Conservation (phyloP, 2,329 filamentous ascomycete species). For the Lasiodiplodia sp. region DNA sequence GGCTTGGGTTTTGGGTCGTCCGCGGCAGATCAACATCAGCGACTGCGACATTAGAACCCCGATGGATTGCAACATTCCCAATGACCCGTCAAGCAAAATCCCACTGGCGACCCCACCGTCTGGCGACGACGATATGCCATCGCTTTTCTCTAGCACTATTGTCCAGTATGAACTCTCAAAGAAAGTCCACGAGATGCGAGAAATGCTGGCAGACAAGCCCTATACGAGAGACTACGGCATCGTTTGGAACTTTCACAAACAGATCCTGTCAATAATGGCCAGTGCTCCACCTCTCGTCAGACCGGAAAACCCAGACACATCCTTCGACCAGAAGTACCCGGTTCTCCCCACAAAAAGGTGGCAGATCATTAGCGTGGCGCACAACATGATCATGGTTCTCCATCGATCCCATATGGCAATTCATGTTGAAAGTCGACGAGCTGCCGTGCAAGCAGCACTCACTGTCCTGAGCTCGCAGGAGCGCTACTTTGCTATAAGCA, state of each 20-base stretch:
- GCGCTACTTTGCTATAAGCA: not conserved
- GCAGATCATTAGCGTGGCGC: slow-evolving; percentile 4
- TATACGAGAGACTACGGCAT: slow-evolving; percentile 8
- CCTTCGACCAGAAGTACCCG: not conserved
- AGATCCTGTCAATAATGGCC: not conserved
- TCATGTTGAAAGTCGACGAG: slow-evolving; percentile 14
- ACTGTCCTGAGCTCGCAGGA: slow-evolving; percentile 5
- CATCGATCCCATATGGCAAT: slow-evolving; percentile 14
- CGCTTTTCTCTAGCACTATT: not conserved
- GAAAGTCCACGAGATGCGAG: slow-evolving; percentile 17
- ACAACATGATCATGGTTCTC: slow-evolving; percentile 16
- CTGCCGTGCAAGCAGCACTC: slow-evolving; percentile 12
- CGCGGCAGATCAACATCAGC: slow-evolving; percentile 7
- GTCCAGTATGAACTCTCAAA: slow-evolving; percentile 12
- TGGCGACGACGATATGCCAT: not conserved
- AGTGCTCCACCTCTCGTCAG: not conserved
- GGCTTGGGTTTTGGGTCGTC: slow-evolving; percentile 6
- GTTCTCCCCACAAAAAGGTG: not conserved
- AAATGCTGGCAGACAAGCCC: slow-evolving; percentile 6
- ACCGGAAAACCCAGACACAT: slow-evolving; percentile 1
- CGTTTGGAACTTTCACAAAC: slow-evolving; percentile 15
- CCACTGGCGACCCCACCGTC: not conserved
- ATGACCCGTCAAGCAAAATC: slow-evolving; percentile 2
- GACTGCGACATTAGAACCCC: slow-evolving; percentile 17
- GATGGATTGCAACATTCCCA: slow-evolving; percentile 15